These are phyloP conservation scores for Xerocomellus chrysenteron DNA, from an alignment of 768 basidiomycete species.

Conservation along the genomic window DNA sequence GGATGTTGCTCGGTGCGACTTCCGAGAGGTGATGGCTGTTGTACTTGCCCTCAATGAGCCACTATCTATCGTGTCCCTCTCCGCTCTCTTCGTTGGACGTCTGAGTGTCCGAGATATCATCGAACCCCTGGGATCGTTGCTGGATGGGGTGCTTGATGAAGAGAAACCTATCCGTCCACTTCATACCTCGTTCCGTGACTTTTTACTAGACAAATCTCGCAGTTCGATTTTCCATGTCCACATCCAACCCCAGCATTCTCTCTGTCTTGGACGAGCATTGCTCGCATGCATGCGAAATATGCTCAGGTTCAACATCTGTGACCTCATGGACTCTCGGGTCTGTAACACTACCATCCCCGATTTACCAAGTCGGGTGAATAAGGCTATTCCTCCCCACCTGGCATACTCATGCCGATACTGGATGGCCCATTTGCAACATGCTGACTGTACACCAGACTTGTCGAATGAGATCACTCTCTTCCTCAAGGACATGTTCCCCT, in stretches of 20 bases:
- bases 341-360: neutral
- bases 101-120: too few relatives aligned
- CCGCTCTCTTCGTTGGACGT: too few relatives aligned
- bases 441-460: neutral
- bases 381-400: neutral
- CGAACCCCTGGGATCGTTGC: neutral
- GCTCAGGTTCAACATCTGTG: slow-evolving; percentile 1
- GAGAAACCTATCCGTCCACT: neutral
- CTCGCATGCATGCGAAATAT: neutral
- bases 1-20: neutral
- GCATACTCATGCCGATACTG: neutral
- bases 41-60: neutral
- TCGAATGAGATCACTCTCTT: neutral
- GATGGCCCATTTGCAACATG: neutral
- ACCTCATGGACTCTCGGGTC: neutral
- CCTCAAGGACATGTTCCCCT: neutral
- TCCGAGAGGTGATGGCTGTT: neutral
- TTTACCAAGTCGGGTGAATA: neutral
- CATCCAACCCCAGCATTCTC: neutral
- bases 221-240: neutral
- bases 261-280: neutral
- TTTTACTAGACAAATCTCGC: neutral
- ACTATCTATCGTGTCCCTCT: neutral
- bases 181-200: slow-evolving; percentile 1
- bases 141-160: neutral